Conservation (phyloP, 768 basidiomycete genomes). For the Leucosporidium creatinivorum region DNA sequence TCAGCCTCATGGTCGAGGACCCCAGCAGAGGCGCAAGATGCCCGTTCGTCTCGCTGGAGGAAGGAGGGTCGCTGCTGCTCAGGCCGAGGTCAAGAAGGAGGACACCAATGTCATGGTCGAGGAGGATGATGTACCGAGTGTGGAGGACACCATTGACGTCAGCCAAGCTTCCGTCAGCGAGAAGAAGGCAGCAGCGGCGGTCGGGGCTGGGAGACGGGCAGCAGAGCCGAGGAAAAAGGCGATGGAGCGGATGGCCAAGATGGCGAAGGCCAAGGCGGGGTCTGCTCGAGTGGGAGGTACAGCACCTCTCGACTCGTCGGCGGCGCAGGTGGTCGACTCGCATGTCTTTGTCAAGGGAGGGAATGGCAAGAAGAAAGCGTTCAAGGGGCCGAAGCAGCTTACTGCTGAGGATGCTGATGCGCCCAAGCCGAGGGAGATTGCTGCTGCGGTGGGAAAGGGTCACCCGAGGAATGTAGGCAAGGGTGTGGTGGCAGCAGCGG, state of each 20-base stretch:
- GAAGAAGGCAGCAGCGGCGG: neutral
- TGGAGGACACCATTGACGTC: too few species aligned
- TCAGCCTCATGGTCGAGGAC: too few species aligned
- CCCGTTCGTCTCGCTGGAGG: neutral
- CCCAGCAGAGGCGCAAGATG: neutral
- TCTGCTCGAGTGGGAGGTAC: too few species aligned
- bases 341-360: too few species aligned
- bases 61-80: neutral
- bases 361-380: neutral
- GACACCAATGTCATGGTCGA: constrained; percentile 4
- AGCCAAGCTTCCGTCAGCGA: too few species aligned
- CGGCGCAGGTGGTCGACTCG: too few species aligned
- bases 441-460: too few species aligned
- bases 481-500: too few species aligned
- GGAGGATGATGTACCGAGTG: neutral
- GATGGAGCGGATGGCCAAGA: neutral
- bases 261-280: constrained; percentile 3
- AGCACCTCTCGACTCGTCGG: too few species aligned
- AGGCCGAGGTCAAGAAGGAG: constrained; percentile 8
- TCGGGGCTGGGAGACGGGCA: constrained; percentile 2
- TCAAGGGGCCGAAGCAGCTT: neutral
- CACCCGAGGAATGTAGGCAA: too few species aligned
- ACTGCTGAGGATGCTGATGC: neutral
- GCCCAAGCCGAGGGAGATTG: neutral
- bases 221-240: neutral